Evolutionary conservation across 2,329 filamentous ascomycete species (phyloP), one percentile per base, ranked within the genome.

Genomic region (Aspergillus sp.): DNA sequence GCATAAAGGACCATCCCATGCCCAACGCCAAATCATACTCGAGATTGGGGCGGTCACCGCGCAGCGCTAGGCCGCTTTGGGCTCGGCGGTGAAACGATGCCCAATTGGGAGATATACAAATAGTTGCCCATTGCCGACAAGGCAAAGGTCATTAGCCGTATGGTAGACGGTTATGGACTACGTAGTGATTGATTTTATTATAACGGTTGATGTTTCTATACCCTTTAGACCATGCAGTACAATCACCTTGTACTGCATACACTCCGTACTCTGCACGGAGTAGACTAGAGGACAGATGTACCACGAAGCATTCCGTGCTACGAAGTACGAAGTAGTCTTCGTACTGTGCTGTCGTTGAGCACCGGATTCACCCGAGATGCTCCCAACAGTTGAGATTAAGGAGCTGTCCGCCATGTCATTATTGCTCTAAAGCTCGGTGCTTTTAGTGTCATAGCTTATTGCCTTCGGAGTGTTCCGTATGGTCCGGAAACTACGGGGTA

Each of bases 361-460:
- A 35, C 33, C 33, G 33, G 33, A 17, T n/a, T n/a, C 13, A 35
- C 33, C 33, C 33, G 33, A 17, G 33, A 41, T 17, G 15, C 15
- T 17, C 33, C 33, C 33, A 35, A 35, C 33, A 17, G 33, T 35
- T 35, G 33, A 35, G 32, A 4, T 35, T 12, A 17, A 46, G 43
- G 43, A 46, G 32, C 35, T 42, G 47, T 48, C 33, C 23, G 42
- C 45, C 32, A 46, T 25, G 19, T 30, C 25, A 30, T 30, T 30
- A 10, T 30, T 30, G 25, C 25, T 30, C 25, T 30, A 30, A 12
- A 30, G 25, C 25, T 30, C 25, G 9, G 25, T 30, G 25, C 25
- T 30, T 30, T 30, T 30, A 30, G 25, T 30, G 25, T 30, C 25
- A 30, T 30, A 30, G 25, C 25, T 30, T 30, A 30, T 30, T 30